phyloP scores from a whole-genome alignment of 139 green algal species.

The Tetraselmis chui region DNA sequence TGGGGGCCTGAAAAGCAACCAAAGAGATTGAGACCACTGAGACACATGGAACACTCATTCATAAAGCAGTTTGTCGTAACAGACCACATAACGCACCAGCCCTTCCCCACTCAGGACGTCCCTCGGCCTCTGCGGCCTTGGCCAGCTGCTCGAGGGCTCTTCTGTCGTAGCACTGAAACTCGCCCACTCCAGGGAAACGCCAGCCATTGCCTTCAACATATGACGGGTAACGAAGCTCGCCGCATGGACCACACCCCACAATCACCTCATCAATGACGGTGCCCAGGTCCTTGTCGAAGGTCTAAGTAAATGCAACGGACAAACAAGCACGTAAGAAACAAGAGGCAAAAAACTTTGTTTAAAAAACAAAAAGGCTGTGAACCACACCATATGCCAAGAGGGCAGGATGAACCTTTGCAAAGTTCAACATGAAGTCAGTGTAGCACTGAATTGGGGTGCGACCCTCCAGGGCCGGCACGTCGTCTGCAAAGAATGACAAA shows the following conservation, averaged over 20 bases:
- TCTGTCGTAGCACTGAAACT: conserved; percentile 69
- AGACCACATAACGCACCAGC: no score
- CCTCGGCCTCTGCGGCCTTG: conserved; percentile 25
- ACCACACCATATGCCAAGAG: no score
- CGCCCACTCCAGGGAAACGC: conserved; percentile 80
- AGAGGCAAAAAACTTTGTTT: neutral
- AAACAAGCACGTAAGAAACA: conserved; percentile 56
- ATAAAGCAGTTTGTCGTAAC: no score
- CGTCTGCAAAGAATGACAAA: conserved; percentile 75
- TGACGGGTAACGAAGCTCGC: conserved; percentile 62
- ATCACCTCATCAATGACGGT: conserved; percentile 72
- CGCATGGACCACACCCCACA: conserved; percentile 51
- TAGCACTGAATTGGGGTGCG: conserved; percentile 72
- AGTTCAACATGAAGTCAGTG: conserved; percentile 69
- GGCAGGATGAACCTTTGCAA: neutral
- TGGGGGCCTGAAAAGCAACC: conserved; percentile 40
- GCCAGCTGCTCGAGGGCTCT: conserved; percentile 41
- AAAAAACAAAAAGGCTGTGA: no score
- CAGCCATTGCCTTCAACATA: conserved; percentile 75
- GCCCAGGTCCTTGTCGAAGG: conserved; percentile 35
- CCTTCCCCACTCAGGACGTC: conserved; percentile 51
- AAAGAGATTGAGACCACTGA: no score
- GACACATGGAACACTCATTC: no score
- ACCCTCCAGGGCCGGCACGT: conserved; percentile 49
- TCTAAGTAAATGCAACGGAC: conserved; percentile 8